These are phyloP conservation scores for Starmerella khaoyaiensis DNA, from an alignment of 805 yeast genomes.

Conservation along the genomic window DNA sequence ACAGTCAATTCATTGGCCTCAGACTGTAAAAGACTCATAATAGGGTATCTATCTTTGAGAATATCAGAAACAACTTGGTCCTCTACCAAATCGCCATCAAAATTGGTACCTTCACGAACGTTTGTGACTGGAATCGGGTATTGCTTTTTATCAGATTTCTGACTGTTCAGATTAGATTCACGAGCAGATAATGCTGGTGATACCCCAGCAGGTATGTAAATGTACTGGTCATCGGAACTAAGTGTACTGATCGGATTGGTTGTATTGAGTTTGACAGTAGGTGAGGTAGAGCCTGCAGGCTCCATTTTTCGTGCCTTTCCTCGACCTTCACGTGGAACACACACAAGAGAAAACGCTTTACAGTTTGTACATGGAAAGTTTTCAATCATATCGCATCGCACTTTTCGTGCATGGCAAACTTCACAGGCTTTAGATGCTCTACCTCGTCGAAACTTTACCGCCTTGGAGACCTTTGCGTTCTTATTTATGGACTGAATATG, in stretches of 20 bases:
- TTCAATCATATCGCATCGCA: conserved; percentile 47
- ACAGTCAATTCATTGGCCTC: conserved; percentile 29
- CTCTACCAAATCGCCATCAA: conserved; percentile 4
- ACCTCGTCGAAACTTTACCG: conserved; percentile 30
- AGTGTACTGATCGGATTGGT: too few species aligned
- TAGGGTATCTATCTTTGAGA: neutral
- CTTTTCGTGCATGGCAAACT: conserved; percentile 67
- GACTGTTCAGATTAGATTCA: neutral
- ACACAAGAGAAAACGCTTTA: conserved; percentile 57
- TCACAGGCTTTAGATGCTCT: conserved; percentile 62
- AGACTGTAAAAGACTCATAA: conserved; percentile 25
- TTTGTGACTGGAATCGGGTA: too few species aligned
- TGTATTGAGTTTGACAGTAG: neutral
- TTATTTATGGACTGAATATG: too few species aligned
- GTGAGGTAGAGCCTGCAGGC: neutral
- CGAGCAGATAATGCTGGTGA: neutral
- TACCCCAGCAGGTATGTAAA: conserved; percentile 1
- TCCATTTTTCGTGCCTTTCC: conserved; percentile 29
- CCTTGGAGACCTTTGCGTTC: conserved; percentile 6
- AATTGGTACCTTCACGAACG: conserved; percentile 4
- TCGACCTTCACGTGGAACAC: conserved; percentile 44
- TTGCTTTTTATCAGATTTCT: neutral
- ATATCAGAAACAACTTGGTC: conserved; percentile 5
- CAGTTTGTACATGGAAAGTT: conserved; percentile 58
- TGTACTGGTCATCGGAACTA: too few species aligned